phyloP scores from a whole-genome alignment of 1,284 basidiomycete genomes.

The Hortiboletus rubellus region DNA sequence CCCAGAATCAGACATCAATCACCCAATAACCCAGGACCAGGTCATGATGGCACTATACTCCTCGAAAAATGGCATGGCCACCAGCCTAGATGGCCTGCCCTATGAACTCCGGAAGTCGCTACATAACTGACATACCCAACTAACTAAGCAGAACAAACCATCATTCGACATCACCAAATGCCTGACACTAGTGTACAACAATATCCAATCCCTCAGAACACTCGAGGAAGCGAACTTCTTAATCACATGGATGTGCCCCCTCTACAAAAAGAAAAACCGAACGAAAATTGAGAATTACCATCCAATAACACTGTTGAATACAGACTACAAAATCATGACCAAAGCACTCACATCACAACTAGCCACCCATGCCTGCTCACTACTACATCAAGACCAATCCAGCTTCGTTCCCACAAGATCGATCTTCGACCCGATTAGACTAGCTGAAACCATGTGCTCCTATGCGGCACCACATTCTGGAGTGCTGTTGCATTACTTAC shows the following conservation, averaged over 20 bases:
- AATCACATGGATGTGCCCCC: conserved; percentile 4
- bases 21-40: too few relatives aligned
- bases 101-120: not conserved
- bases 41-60: too few relatives aligned
- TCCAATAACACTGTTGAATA: conserved; percentile 11
- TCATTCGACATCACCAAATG: not conserved
- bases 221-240: not conserved
- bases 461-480: not conserved
- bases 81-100: too few relatives aligned
- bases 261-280: conserved; percentile 14
- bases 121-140: not conserved
- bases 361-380: rapidly evolving
- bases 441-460: not conserved
- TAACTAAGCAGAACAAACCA: not conserved
- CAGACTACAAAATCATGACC: conserved; percentile 11
- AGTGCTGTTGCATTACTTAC: too few relatives aligned
- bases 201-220: not conserved
- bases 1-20: too few relatives aligned
- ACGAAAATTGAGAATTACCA: conserved; percentile 10
- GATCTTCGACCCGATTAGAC: conserved; percentile 7
- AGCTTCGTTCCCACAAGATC: conserved; percentile 1
- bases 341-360: conserved; percentile 1
- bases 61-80: too few relatives aligned
- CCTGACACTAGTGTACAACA: not conserved
- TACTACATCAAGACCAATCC: conserved; percentile 12